phyloP scores from a whole-genome alignment of 495 filamentous ascomycete species.

The Jackrogersella minutella region DNA sequence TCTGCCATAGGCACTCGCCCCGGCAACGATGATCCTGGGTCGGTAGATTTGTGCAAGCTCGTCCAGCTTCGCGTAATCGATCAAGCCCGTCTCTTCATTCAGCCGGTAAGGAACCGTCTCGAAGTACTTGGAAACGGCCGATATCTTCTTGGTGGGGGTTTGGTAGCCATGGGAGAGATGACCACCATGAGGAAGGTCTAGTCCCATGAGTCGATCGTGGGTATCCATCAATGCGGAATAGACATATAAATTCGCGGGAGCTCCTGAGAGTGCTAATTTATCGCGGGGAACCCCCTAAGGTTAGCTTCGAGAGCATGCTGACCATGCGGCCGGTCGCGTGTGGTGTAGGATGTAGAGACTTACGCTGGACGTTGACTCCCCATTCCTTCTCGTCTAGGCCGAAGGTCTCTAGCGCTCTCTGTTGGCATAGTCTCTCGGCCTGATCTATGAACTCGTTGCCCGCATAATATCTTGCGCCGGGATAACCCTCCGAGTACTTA shows the following conservation, averaged over 20 bases:
- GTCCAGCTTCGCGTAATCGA: slow-evolving; percentile 91
- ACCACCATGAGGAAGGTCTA: slow-evolving; percentile 95
- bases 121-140: slow-evolving; percentile 97
- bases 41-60: slow-evolving; percentile 86
- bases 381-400: slow-evolving; percentile 83
- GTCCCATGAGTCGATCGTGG: slow-evolving; percentile 95
- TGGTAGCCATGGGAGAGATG: slow-evolving; percentile 98
- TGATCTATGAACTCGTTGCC: slow-evolving; percentile 96
- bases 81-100: slow-evolving; percentile 87
- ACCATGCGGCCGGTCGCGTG: not conserved
- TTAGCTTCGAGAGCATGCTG: slow-evolving; percentile 14
- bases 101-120: slow-evolving; percentile 95
- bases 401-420: slow-evolving; percentile 87
- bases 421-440: slow-evolving; percentile 87
- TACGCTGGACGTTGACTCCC: slow-evolving; percentile 98
- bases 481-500: slow-evolving; percentile 99
- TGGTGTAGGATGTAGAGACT: slow-evolving; percentile 42
- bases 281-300: not conserved
- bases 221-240: slow-evolving; percentile 91
- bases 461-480: slow-evolving; percentile 95
- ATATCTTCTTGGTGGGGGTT: slow-evolving; percentile 98
- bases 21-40: slow-evolving; percentile 94
- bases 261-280: slow-evolving; percentile 84
- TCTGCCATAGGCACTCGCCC: slow-evolving; percentile 93
- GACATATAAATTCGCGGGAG: slow-evolving; percentile 94